Percentiles rank a stretch among this genome's conserved stretches.
Conservation (phyloP, 805 yeast species). For the Kodamaea hsintzibuensis region DNA sequence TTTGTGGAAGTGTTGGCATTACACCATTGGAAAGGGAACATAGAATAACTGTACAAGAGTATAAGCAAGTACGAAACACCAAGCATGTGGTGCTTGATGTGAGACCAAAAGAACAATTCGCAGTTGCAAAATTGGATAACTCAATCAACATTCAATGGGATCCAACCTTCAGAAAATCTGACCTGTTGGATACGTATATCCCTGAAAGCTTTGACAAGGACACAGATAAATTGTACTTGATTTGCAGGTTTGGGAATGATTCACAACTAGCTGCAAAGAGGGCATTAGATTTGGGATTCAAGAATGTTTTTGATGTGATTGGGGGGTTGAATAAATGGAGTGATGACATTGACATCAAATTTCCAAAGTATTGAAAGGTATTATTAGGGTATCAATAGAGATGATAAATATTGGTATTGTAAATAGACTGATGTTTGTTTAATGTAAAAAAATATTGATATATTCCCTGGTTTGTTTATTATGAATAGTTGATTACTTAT, state of each 20-base stretch:
- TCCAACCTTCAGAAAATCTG: constrained; percentile 36
- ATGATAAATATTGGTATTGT: not conserved
- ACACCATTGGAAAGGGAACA: constrained; percentile 45
- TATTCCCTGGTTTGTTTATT: not conserved
- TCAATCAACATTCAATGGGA: constrained; percentile 67
- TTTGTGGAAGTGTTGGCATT: constrained; percentile 67
- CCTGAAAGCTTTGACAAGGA: constrained; percentile 19
- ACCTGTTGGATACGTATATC: constrained; percentile 20
- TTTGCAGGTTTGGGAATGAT: constrained; percentile 91
- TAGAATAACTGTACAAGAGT: constrained; percentile 48
- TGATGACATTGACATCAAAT: constrained; percentile 51
- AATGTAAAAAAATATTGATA: not conserved
- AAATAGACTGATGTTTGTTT: not conserved
- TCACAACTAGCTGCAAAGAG: constrained; percentile 73
- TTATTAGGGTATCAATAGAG: not conserved
- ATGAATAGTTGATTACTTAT: no score
- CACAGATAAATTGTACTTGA: constrained; percentile 47
- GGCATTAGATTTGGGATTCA: constrained; percentile 48
- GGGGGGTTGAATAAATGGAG: constrained; percentile 84
- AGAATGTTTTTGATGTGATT: constrained; percentile 59
- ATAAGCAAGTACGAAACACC: constrained; percentile 23
- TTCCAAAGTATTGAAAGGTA: constrained; percentile 59
- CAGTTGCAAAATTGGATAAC: constrained; percentile 58
- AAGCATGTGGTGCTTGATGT: constrained; percentile 64
- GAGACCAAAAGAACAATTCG: constrained; percentile 75